Evolutionary conservation across 352 stramenopile genomes (phyloP), one percentile per base, ranked within the genome.

Genomic region (Peronosclerospora sorghi): DNA sequence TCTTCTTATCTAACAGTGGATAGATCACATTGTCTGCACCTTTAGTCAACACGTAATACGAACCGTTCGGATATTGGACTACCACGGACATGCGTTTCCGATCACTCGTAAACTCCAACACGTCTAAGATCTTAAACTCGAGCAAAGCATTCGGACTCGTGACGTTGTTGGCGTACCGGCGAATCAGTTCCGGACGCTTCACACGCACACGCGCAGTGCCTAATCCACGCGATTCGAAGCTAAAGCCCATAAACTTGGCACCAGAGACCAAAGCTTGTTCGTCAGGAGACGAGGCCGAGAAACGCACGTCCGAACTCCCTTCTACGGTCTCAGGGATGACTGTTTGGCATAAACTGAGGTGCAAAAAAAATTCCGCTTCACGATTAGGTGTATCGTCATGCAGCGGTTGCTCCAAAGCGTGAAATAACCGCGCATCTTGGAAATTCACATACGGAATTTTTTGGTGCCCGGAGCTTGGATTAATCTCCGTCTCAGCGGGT

Each of bases 81-180:
- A 91, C 54, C 13, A 86, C 69, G 0, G 73, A 86, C 78, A 91
- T 91, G n/a, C n/a, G n/a, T n/a, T n/a, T n/a, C n/a, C n/a, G n/a
- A n/a, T n/a, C n/a, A n/a, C n/a, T n/a, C n/a, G 96, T 95, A 59
- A 99, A 99, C 59, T 97, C 95, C 38, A 98, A 86, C 7, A 98
- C 77, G 5, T 95, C 90, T 38, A 98, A 57, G 32, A 97, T 75
- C 41, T 82, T 67, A 47, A 79, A 95, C 36, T 79, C 69, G 21
- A 78, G 39, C 35, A 85, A 39, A 49, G 73, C 63, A 24, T 60
- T 56, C 27, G 75, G 63, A 32, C 75, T 56, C 18, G 34, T 52
- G 2, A 19, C 35, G 13, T 39, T 45, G 23, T 54, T 66, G 1
- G 57, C 41, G 26, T 63, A 63, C 18, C 57, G 57, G 26, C 53